Evolutionary conservation across 2,329 filamentous ascomycete genomes (phyloP), one percentile per base, ranked within the genome.

Genomic region (Arthrobotrys iridis): DNA sequence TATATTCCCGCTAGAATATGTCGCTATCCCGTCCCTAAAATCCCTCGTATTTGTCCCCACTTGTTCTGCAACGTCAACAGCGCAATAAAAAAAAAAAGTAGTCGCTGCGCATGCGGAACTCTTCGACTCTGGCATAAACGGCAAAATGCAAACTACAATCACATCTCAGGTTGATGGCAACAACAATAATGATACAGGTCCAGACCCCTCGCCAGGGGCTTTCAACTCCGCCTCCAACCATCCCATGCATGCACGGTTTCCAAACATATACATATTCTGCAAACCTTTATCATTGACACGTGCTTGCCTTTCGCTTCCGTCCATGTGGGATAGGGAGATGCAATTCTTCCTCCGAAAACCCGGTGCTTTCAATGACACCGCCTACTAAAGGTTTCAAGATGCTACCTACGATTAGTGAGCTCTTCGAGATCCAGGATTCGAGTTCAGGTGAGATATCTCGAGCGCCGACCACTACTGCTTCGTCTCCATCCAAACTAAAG

Each of bases 281-380:
- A 50, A 20, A 24, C 58, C 26, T 41, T 50, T 65, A 59, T 73
- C 60, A 73, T 28, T 65, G 60, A 46, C 70, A 74, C 55, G 55
- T 67, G 70, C 70, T 67, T 57, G 70, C 70, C 70, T 74, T 74
- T 74, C 70, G 70, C 70, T 74, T 74, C 70, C 62, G 70, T 40
- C 70, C 62, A 13, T 73, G 60, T 66, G 68, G 68, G 58, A 68
- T 30, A 35, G 13, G 46, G n/a, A 20, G 33, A 40, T 68, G 52
- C 52, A 59, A 35, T 26, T 66, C 35, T 52, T 66, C 48, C 62
- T 66, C 62, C 48, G 11, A 18, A 22, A 50, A 70, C 26, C 57
- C 35, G 13, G 28, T 30, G 48, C 40, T 52, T 22, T 26, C 43
- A 60, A 50, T 28, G 50, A 52, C 67, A 52, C 58, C 28, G 50